These are phyloP conservation scores for Solanum pinnatisectum DNA, from an alignment of 257 asterid genomes.

Conservation along the genomic window DNA sequence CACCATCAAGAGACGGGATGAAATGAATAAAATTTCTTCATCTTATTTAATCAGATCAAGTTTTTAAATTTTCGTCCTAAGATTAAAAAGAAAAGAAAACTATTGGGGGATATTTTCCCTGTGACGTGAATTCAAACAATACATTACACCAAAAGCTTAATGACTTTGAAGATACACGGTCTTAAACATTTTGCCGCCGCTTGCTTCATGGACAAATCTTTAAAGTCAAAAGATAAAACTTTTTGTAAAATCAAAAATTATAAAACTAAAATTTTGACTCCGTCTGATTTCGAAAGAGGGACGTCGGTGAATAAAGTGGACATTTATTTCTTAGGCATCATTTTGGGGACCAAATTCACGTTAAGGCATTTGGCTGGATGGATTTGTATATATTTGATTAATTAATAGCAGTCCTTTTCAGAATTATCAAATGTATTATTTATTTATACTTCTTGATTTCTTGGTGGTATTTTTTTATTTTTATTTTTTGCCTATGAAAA, in stretches of 20 bases:
- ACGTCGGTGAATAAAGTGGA: not conserved
- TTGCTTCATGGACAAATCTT: accelerated
- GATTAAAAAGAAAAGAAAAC: not conserved
- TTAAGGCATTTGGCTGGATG: conserved; percentile 30
- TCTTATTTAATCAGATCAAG: no score
- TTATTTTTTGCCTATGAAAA: not conserved
- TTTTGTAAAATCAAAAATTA: accelerated
- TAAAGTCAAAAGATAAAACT: no score
- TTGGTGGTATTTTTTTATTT: not conserved
- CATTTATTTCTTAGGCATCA: not conserved
- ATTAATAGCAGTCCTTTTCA: not conserved
- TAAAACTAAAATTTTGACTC: not conserved
- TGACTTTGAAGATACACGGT: no score
- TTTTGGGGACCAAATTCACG: conserved; percentile 10
- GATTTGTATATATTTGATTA: not conserved
- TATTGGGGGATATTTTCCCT: not conserved
- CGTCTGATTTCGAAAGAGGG: not conserved
- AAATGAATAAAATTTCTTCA: not conserved
- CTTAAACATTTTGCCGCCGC: no score
- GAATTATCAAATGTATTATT: not conserved
- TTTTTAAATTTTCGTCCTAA: not conserved
- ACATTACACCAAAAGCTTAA: accelerated
- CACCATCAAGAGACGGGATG: accelerated
- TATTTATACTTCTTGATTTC: not conserved
- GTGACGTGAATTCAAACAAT: not conserved